Percentiles rank a stretch among this genome's conserved stretches.
phyloP scores from a whole-genome alignment of 2,329 filamentous ascomycete species.

The Colletotrichum neosansevieriae region DNA sequence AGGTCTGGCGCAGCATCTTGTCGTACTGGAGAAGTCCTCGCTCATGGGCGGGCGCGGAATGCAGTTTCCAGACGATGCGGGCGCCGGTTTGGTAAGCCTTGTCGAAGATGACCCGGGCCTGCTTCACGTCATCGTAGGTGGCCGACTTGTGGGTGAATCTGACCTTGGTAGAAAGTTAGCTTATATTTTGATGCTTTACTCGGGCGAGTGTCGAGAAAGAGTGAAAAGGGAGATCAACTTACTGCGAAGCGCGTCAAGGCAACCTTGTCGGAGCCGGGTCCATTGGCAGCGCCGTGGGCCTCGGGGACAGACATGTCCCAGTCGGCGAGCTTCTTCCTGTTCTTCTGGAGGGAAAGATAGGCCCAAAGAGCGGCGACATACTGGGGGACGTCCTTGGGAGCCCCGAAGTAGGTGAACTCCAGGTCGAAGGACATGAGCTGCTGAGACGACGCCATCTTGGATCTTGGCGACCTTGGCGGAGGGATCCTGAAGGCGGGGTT shows the following conservation, averaged over 20 bases:
- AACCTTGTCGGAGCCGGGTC: not conserved
- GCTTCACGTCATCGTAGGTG: not conserved
- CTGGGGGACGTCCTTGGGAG: constrained; percentile 1
- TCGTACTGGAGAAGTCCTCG: not conserved
- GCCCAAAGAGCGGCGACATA: not conserved
- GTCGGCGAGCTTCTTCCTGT: not conserved
- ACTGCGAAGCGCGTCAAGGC: not conserved
- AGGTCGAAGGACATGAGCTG: constrained; percentile 10
- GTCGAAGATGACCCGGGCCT: not conserved
- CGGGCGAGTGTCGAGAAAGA: not conserved
- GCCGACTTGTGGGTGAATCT: not conserved
- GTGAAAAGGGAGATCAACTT: not conserved
- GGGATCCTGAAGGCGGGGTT: not conserved
- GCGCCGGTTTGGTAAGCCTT: not conserved
- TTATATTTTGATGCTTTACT: not conserved
- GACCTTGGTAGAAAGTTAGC: not conserved
- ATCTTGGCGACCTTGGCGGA: not conserved
- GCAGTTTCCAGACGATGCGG: not conserved
- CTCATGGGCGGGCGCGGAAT: not conserved
- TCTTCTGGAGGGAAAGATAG: not conserved
- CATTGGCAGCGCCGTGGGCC: not conserved
- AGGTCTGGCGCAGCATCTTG: not conserved
- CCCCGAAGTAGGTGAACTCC: not conserved
- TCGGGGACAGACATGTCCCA: constrained; percentile 1
- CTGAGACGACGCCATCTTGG: constrained; percentile 1